A percentile compares a stretch with the other conserved stretches of the same genome.
phyloP scores from a whole-genome alignment of 495 filamentous ascomycete species.

The Penicilliopsis zonata region DNA sequence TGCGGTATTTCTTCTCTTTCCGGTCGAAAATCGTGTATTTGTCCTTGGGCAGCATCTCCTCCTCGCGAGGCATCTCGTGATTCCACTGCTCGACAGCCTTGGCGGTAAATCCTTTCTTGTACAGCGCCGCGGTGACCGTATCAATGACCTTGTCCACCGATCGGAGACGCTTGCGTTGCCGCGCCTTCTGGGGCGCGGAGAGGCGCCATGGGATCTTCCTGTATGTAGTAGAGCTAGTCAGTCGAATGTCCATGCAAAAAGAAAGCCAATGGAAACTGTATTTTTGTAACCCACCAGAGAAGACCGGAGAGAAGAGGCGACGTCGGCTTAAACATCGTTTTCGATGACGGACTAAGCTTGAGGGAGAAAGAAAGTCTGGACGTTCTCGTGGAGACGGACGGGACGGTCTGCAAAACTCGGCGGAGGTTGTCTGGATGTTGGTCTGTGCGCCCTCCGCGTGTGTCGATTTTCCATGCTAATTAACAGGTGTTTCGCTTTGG shows the following conservation, averaged over 20 bases:
- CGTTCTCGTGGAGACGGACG: slow-evolving; percentile 1
- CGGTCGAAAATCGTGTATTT: slow-evolving; percentile 98
- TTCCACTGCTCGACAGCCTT: slow-evolving; percentile 81
- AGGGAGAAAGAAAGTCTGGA: no score
- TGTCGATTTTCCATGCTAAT: background rate
- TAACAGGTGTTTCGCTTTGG: background rate
- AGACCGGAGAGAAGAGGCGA: slow-evolving; percentile 67
- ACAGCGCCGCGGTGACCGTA: slow-evolving; percentile 61
- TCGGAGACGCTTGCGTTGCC: slow-evolving; percentile 76
- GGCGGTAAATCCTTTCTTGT: slow-evolving; percentile 53
- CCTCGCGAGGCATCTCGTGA: slow-evolving; percentile 87
- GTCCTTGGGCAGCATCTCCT: slow-evolving; percentile 90
- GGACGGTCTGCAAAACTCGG: slow-evolving; percentile 19
- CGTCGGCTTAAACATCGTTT: slow-evolving; percentile 57
- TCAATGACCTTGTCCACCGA: slow-evolving; percentile 76
- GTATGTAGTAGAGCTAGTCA: slow-evolving; percentile 7
- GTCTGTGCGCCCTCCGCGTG: slow-evolving; percentile 10
- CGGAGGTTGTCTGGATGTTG: no score
- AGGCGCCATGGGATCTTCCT: slow-evolving; percentile 99
- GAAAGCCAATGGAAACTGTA: background rate
- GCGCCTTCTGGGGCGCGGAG: slow-evolving; percentile 76
- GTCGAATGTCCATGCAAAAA: background rate
- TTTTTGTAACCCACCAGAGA: slow-evolving; percentile 52
- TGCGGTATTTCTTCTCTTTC: slow-evolving; percentile 89
- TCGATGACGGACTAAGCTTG: slow-evolving; percentile 6